Evolutionary conservation across 345 rosid species (phyloP).

Genomic region (Acer saccharum): DNA sequence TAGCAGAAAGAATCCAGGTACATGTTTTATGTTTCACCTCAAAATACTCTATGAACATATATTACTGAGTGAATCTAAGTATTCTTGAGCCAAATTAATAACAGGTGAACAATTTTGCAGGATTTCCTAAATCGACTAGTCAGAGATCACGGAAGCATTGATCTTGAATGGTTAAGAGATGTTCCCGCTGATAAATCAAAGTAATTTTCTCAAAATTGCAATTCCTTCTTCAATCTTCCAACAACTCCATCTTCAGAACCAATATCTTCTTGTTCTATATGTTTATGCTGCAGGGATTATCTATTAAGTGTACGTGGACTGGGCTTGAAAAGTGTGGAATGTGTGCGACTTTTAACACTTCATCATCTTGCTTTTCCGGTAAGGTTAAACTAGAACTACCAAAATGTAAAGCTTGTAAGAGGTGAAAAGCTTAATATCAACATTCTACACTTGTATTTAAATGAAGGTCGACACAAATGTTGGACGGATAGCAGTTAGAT

Average conservation of each 20-base stretch:
- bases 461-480: slow-evolving; percentile 94
- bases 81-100: slow-evolving; percentile 17
- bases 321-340: slow-evolving; percentile 95
- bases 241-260: background rate
- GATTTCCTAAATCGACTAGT: slow-evolving; percentile 74
- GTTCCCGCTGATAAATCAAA: slow-evolving; percentile 77
- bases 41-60: slow-evolving; percentile 12
- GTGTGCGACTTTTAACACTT: slow-evolving; percentile 90
- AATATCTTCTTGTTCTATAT: slow-evolving; percentile 13
- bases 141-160: slow-evolving; percentile 67
- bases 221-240: slow-evolving; percentile 9
- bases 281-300: slow-evolving; percentile 63
- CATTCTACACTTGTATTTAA: slow-evolving; percentile 20
- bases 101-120: slow-evolving; percentile 48
- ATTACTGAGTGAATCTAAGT: background rate
- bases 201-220: slow-evolving; percentile 41
- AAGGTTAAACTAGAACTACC: slow-evolving; percentile 35
- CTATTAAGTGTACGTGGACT: slow-evolving; percentile 80
- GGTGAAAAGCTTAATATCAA: slow-evolving; percentile 12
- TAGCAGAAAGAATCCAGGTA: slow-evolving; percentile 89
- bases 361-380: slow-evolving; percentile 95
- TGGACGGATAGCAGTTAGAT: slow-evolving; percentile 92
- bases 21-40: slow-evolving; percentile 15
- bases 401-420: slow-evolving; percentile 12
- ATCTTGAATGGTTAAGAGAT: slow-evolving; percentile 92